phyloP scores from a whole-genome alignment of 140 eudicot species.

The Flaveria floridana region DNA sequence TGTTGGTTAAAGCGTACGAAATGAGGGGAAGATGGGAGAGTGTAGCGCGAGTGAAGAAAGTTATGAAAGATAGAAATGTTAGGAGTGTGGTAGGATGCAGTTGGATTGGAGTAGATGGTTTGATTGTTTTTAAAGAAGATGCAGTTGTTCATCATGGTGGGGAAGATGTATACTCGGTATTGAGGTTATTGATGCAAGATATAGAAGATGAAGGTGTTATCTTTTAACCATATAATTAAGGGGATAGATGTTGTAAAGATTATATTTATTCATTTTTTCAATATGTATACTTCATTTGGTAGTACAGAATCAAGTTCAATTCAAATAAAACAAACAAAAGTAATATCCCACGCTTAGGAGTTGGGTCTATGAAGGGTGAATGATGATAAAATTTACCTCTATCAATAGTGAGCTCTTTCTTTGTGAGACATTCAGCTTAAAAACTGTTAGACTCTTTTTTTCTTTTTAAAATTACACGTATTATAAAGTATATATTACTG shows the following conservation, averaged over 20 bases:
- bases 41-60: slow-evolving; percentile 56
- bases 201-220: slow-evolving; percentile 34
- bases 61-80: slow-evolving; percentile 44
- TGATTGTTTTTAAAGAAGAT: slow-evolving; percentile 42
- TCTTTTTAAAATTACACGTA: too few species aligned
- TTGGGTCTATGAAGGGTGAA: too few species aligned
- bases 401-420: too few species aligned
- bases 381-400: too few species aligned
- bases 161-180: slow-evolving; percentile 39
- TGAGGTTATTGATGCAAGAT: slow-evolving; percentile 49
- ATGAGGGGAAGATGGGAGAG: slow-evolving; percentile 81
- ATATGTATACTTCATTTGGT: not conserved
- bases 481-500: too few species aligned
- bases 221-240: slow-evolving; percentile 13
- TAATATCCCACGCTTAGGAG: too few species aligned
- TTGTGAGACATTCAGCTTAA: too few species aligned
- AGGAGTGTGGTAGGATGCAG: slow-evolving; percentile 55
- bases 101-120: slow-evolving; percentile 51
- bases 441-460: too few species aligned
- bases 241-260: slow-evolving; percentile 10
- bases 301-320: slow-evolving; percentile 11
- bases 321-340: too few species aligned
- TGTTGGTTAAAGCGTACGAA: slow-evolving; percentile 59
- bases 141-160: slow-evolving; percentile 53
- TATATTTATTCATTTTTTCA: not conserved